Evolutionary conservation across 208 protist species (phyloP).

Genomic region (Histomonas meleagridis): DNA sequence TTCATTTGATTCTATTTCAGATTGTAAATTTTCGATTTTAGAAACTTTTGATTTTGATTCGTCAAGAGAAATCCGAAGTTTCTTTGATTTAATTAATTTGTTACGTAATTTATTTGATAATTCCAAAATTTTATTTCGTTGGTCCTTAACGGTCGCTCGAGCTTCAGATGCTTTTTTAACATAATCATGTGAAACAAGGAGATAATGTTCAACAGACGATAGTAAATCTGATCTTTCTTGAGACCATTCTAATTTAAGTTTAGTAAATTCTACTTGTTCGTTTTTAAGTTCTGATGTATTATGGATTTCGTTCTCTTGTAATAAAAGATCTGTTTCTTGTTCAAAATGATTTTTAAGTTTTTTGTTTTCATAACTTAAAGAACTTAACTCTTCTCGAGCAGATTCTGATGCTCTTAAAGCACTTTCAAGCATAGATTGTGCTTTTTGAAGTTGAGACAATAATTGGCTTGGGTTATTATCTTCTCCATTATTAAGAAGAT

Average conservation of each 20-base stretch:
- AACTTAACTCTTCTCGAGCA: neutral
- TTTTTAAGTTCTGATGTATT: neutral
- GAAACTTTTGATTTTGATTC: neutral
- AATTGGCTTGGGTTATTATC: neutral
- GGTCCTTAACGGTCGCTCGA: neutral
- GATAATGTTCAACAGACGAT: neutral
- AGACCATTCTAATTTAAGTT: neutral
- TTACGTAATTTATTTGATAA: neutral
- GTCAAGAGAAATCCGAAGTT: neutral
- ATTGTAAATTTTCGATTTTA: neutral
- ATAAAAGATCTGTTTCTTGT: neutral
- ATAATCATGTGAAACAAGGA: neutral
- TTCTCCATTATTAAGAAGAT: neutral
- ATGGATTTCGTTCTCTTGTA: neutral
- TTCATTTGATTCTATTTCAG: constrained; percentile 4
- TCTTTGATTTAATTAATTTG: neutral
- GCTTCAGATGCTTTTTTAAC: neutral
- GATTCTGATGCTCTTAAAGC: constrained; percentile 26
- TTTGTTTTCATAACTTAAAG: neutral
- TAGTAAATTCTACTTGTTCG: neutral
- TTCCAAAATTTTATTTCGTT: constrained; percentile 18
- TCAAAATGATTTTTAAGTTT: neutral
- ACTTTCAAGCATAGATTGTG: constrained; percentile 12
- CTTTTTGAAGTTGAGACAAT: neutral
- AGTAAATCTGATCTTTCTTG: neutral